phyloP scores from a whole-genome alignment of 257 asterid species.

The Rhazya stricta region DNA sequence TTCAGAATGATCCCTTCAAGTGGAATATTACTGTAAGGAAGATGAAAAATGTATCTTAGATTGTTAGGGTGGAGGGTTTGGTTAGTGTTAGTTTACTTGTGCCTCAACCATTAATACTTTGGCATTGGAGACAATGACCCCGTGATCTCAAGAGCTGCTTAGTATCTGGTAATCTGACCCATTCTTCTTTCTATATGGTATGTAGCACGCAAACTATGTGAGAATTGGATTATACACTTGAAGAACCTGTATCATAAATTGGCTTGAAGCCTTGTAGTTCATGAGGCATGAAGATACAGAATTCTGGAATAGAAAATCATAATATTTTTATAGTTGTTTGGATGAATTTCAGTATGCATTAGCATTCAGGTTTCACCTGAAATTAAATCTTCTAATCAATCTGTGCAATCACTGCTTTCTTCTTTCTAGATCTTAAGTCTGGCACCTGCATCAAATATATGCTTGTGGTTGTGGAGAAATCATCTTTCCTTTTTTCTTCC shows the following conservation, averaged over 20 bases:
- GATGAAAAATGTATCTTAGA: neutral
- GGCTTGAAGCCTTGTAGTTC: neutral
- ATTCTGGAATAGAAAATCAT: neutral
- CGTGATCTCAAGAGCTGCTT: neutral
- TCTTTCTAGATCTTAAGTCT: neutral
- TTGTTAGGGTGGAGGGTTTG: too few relatives aligned
- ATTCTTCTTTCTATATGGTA: neutral
- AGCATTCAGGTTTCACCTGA: neutral
- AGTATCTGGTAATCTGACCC: neutral
- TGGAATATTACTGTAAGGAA: neutral
- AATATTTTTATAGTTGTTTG: neutral
- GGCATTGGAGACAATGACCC: neutral
- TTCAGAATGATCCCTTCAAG: neutral
- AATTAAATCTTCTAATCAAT: neutral
- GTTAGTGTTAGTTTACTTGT: neutral
- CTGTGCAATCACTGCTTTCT: neutral
- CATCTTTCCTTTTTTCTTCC: neutral
- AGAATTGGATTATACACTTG: neutral
- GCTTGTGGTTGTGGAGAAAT: neutral
- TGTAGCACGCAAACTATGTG: neutral
- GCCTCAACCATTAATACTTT: neutral
- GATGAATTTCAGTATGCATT: neutral
- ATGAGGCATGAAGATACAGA: neutral
- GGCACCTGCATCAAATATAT: neutral
- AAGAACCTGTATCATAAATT: neutral